Percentiles rank a stretch among this genome's conserved stretches.
Conservation (phyloP, 805 yeast species). For the Metschnikowia chrysomelidarum region DNA sequence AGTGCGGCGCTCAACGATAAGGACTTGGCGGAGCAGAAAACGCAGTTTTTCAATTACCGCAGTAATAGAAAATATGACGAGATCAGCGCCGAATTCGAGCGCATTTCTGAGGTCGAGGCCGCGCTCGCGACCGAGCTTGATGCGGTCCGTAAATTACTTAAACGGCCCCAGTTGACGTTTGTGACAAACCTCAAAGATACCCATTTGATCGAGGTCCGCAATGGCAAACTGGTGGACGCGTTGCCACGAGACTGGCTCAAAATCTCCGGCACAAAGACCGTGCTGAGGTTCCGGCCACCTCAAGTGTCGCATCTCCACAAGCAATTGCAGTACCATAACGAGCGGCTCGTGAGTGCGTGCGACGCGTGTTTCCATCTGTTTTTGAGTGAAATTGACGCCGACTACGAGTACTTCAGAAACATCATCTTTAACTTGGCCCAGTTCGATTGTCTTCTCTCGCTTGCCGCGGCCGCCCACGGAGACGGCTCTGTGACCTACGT, state of each 20-base stretch:
- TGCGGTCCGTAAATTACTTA: conserved; percentile 43
- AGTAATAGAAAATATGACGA: conserved; percentile 33
- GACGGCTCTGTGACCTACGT: conserved; percentile 4
- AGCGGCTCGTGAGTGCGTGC: conserved; percentile 44
- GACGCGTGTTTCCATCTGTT: conserved; percentile 47
- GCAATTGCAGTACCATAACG: conserved; percentile 59
- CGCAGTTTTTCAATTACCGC: conserved; percentile 40
- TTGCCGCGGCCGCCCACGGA: conserved; percentile 10
- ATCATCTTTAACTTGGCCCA: conserved; percentile 15
- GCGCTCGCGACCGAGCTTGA: conserved; percentile 54
- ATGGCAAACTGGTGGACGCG: conserved; percentile 47
- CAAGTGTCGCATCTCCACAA: conserved; percentile 49
- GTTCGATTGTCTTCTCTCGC: conserved; percentile 19
- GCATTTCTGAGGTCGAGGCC: conserved; percentile 44
- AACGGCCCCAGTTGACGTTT: conserved; percentile 57
- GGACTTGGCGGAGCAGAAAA: conserved; percentile 44
- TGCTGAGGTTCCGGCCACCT: conserved; percentile 74
- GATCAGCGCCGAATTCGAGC: conserved; percentile 34
- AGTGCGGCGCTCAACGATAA: conserved; percentile 50
- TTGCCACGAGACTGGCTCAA: conserved; percentile 79
- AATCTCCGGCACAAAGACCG: conserved; percentile 63
- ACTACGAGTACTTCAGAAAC: conserved; percentile 28
- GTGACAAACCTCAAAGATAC: conserved; percentile 61
- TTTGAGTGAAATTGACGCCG: conserved; percentile 32
- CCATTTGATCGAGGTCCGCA: conserved; percentile 73